Base-by-base conservation (phyloP, 2,329 filamentous ascomycete genomes). In the Aphanocladium album region DNA sequence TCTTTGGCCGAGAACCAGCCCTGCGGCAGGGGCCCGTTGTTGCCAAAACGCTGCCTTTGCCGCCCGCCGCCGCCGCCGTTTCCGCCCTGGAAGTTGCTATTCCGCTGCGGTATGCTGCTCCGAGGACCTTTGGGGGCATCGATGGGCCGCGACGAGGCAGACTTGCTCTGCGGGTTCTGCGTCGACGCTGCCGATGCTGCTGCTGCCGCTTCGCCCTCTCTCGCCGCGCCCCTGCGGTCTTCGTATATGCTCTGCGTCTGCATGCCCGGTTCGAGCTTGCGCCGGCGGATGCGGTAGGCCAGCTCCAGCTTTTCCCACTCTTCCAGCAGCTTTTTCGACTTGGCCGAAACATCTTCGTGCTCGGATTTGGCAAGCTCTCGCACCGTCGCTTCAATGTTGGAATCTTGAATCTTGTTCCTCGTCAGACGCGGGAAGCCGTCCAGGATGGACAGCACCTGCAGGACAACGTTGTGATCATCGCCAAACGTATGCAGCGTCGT, bases 321-420 rank as follows among this genome's bases (percentile, higher is more conserved):
- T 9, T 91, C 85, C 30, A 97, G 77, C 39, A 99, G 79, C 50
- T 83, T 81, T 59, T 82, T 83, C 5, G 93, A 86, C 68, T 88
- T 88, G 21, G 83, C 81, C 27, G 87, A 83, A 21, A 99, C 90
- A 62, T 89, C 82, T 63, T 91, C 86, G 69, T 96, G 88, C 9
- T 87, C 85, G 19, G 85, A 89, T 14, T 76, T 76, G 1, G 81
- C 83, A 56, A 98, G 77, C 3, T 83, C 82, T 68, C 90, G 80
- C 46, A 99, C 83, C 0, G 89, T 89, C 2, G 87, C 82, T 72
- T 98, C 95, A 63, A 99, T 97, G 69, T 96, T 96, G 9, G 95
- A 96, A 69, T 96, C 93, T 65, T 90, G 88, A 62, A 99, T 97
- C 76, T 99, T 99, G 80, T 99, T 99, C 62, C 91, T 88, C 21